phyloP scores from a whole-genome alignment of 2,329 filamentous ascomycete species.

The Aspergillus sp. region DNA sequence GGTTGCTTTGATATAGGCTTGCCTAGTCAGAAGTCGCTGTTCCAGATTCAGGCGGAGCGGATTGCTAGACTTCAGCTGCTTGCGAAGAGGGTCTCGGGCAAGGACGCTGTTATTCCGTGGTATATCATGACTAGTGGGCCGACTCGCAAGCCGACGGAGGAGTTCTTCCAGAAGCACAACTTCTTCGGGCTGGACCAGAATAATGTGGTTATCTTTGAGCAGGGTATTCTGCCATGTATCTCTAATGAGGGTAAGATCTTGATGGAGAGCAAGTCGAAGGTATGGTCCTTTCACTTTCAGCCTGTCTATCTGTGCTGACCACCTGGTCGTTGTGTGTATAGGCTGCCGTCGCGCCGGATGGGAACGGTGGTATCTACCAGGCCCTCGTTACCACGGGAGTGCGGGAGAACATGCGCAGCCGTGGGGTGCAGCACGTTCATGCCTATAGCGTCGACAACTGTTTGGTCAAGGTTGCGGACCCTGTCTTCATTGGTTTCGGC shows the following conservation, averaged over 20 bases:
- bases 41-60: constrained; percentile 94
- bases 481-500: constrained; percentile 88
- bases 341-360: constrained; percentile 90
- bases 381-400: constrained; percentile 74
- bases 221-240: constrained; percentile 92
- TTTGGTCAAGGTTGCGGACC: constrained; percentile 96
- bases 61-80: constrained; percentile 79
- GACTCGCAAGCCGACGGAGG: constrained; percentile 81
- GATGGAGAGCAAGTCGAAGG: constrained; percentile 79
- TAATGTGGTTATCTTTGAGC: constrained; percentile 90
- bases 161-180: constrained; percentile 80
- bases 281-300: constrained; percentile 19
- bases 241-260: constrained; percentile 97
- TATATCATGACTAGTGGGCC: constrained; percentile 99
- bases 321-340: constrained; percentile 18
- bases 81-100: constrained; percentile 60
- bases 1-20: constrained; percentile 96
- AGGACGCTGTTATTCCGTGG: constrained; percentile 71
- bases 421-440: constrained; percentile 90
- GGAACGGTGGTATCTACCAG: constrained; percentile 94
- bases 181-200: constrained; percentile 83
- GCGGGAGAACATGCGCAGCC: constrained; percentile 76
- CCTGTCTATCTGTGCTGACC: background rate
- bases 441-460: constrained; percentile 99
- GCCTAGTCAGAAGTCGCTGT: constrained; percentile 85